Evolutionary conservation across 805 yeast species (phyloP).

Genomic region (Wickerhamiella nectarea): DNA sequence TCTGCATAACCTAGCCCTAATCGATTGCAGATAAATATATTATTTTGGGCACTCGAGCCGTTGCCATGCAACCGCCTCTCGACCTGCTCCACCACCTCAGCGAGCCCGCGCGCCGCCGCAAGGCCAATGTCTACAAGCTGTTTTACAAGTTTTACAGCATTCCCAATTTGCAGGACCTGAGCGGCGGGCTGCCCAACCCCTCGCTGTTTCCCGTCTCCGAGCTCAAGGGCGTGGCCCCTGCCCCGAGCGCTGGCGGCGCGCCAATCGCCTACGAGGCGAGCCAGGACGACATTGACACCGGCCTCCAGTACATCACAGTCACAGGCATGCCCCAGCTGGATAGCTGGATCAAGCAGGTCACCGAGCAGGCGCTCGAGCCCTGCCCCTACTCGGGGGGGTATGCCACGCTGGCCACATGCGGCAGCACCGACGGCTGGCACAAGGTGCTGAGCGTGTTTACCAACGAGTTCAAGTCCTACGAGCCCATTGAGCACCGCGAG

Average conservation of each 20-base stretch:
- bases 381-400: slow-evolving; percentile 18
- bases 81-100: slow-evolving; percentile 19
- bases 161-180: slow-evolving; percentile 18
- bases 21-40: neutral
- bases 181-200: slow-evolving; percentile 20
- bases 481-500: slow-evolving; percentile 33
- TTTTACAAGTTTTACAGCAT: slow-evolving; percentile 19
- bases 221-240: slow-evolving; percentile 9
- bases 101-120: slow-evolving; percentile 16
- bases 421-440: slow-evolving; percentile 22
- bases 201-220: slow-evolving; percentile 18
- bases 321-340: slow-evolving; percentile 66
- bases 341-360: slow-evolving; percentile 44
- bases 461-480: slow-evolving; percentile 18
- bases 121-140: slow-evolving; percentile 19
- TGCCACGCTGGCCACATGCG: slow-evolving; percentile 14
- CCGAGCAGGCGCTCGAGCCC: slow-evolving; percentile 30
- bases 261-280: slow-evolving; percentile 8
- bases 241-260: neutral
- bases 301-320: slow-evolving; percentile 82
- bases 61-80: neutral
- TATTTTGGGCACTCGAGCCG: neutral
- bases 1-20: neutral
- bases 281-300: slow-evolving; percentile 37
- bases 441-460: slow-evolving; percentile 19